Percentiles rank a stretch among this genome's conserved stretches.
Conservation (phyloP, 2,329 filamentous ascomycete species). For the Colletotrichum eleusines region DNA sequence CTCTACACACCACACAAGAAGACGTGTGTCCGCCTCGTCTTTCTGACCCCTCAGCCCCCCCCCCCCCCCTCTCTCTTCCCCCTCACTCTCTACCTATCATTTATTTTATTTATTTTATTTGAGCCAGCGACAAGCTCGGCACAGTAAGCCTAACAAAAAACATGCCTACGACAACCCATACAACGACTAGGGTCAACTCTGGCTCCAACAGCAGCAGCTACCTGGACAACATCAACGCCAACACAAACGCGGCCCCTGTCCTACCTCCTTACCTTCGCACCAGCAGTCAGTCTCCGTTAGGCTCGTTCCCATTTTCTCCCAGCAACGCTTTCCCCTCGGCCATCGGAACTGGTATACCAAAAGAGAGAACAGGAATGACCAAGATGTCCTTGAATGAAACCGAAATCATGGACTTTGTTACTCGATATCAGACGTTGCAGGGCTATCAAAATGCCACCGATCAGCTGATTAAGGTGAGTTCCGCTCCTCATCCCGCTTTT, state of each 20-base stretch:
- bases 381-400: slow-evolving; percentile 46
- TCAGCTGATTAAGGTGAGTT: slow-evolving; percentile 61
- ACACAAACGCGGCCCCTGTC: slow-evolving; percentile 28
- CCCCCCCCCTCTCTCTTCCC: not conserved
- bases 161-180: slow-evolving; percentile 27
- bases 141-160: slow-evolving; percentile 13
- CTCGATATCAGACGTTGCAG: slow-evolving; percentile 60
- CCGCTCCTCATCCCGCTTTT: slow-evolving; percentile 10
- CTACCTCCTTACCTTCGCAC: slow-evolving; percentile 25
- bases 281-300: slow-evolving; percentile 19
- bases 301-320: slow-evolving; percentile 17
- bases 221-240: slow-evolving; percentile 17
- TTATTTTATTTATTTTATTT: not conserved
- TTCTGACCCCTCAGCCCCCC: not conserved
- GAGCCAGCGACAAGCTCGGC: slow-evolving; percentile 8
- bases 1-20: slow-evolving; percentile 13
- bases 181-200: slow-evolving; percentile 25
- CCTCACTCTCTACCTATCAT: not conserved
- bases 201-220: slow-evolving; percentile 17
- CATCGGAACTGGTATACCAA: slow-evolving; percentile 15
- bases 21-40: slow-evolving; percentile 13
- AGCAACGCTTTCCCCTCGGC: slow-evolving; percentile 28
- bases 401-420: slow-evolving; percentile 59
- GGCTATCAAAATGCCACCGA: slow-evolving; percentile 56
- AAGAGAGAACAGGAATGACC: slow-evolving; percentile 22